Evolutionary conservation across 2,329 filamentous ascomycete genomes (phyloP), one percentile per base, ranked within the genome.

Genomic region (Dothideomycetes sp.): DNA sequence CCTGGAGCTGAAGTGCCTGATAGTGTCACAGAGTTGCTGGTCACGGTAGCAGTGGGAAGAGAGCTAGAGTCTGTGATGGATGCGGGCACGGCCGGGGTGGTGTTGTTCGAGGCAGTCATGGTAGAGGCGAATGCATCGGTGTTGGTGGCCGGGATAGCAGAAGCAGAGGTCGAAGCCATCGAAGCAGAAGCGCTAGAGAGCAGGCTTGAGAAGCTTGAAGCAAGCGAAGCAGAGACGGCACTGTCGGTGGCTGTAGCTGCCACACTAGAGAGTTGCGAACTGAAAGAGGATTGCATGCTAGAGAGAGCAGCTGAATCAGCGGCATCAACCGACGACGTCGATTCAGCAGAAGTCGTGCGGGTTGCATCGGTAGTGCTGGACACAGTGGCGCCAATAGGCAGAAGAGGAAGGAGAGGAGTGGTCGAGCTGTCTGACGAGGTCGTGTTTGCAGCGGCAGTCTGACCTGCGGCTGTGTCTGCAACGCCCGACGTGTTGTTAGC

Each of bases 181-280:
- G 55, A 54, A 8, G 54, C 50, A 10, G 52, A 49, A 16, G 52
- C 54, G 33, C 51, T 54, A 2, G 55, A 55, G 15, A 56, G 37
- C 11, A 57, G 49, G 41, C 53, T 54, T 4, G 54, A 57, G 37
- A 53, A 49, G 19, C 51, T 49, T 1, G 54, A 54, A 4, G 53
- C 50, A 27, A 57, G 30, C 11, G 53, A 53, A 27, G 44, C 46
- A 1, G 54, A 51, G 8, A 51, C 45, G 5, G 40, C 49, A 28
- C 51, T 43, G 38, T 56, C 49, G 17, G 54, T 56, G 12, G 47
- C 50, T 8, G 51, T 55, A 2, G 54, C 54, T 8, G 48, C 50
- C 13, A 57, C 48, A 25, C 52, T 54, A 7, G 53, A 52, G 4
- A 58, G 43, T 15, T 51, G 48, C 10, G 52, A 50, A 41, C 45